Base-by-base conservation (phyloP, 73 alveolate genomes). In the Symbiodinium natans region DNA sequence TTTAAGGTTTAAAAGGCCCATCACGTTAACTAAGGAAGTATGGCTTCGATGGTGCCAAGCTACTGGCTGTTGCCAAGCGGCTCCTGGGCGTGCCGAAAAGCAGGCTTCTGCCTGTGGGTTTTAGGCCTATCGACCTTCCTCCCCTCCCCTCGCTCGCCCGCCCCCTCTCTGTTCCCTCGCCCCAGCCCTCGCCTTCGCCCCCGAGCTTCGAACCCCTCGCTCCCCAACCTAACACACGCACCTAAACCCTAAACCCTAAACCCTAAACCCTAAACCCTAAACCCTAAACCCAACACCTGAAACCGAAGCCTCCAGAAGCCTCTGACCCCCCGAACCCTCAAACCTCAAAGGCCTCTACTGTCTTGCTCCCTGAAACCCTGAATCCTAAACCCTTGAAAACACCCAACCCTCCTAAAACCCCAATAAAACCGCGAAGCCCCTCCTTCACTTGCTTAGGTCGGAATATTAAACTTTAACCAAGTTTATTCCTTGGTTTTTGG, bases 21-120 rank as follows among this genome's bases (percentile, higher is more conserved):
- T n/a, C n/a, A n/a, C n/a, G 6, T 46, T 6, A 63, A 27, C 34
- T 63, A 27, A 63, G 88, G 73, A 90, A 90, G 87, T 90, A 90
- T 41, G 96, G 96, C 75, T 90, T 90, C 48, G 96, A 90, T 34
- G 96, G 96, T 36, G 75, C 96, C 29, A 90, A 90, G 96, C 75
- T 90, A 82, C 77, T 90, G 96, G 96, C 96, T 31, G 48, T 90
- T 84, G 96, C 96, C 59, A 90, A 90, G 77, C 86, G 77, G 96
- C 48, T 10, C 17, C 83, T 0, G 27, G n/a, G n/a, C n/a, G n/a
- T n/a, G n/a, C n/a, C n/a, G n/a, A n/a, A n/a, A n/a, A n/a, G n/a
- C n/a, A n/a, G n/a, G n/a, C n/a, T n/a, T n/a, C n/a, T 75, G 93
- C 17, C 17, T 48, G 63, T 48, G 63, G 63, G 63, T 10, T 48